Conservation (phyloP, 1,284 basidiomycete species). For the Ustilago sp. region DNA sequence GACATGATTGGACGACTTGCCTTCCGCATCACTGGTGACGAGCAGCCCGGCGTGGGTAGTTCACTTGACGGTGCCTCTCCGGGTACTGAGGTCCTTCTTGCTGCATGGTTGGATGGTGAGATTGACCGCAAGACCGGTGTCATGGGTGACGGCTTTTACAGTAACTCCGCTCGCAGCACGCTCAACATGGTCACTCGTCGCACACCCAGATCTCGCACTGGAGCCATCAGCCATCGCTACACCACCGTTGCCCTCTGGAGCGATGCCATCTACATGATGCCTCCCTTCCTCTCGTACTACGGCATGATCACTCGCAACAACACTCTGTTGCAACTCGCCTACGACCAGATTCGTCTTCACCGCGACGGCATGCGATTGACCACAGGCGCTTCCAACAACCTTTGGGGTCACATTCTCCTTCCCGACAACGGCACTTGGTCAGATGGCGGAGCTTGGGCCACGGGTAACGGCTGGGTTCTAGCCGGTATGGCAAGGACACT, state of each 20-base stretch:
- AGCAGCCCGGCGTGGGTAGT: constrained; percentile 46
- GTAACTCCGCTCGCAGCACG: constrained; percentile 78
- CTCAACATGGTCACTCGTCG: constrained; percentile 77
- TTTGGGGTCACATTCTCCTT: constrained; percentile 63
- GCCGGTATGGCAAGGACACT: constrained; percentile 86
- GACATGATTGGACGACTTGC: constrained; percentile 61
- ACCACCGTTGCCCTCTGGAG: constrained; percentile 61
- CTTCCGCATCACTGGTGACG: constrained; percentile 63
- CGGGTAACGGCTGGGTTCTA: constrained; percentile 86
- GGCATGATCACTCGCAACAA: constrained; percentile 79
- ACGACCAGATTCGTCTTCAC: constrained; percentile 83
- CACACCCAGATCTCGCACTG: constrained; percentile 73
- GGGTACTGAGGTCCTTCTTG: constrained; percentile 61
- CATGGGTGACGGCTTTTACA: constrained; percentile 71
- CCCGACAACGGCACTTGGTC: constrained; percentile 42
- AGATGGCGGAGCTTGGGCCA: constrained; percentile 74
- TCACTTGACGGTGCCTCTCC: constrained; percentile 63
- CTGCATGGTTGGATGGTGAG: constrained; percentile 58
- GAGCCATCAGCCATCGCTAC: constrained; percentile 70
- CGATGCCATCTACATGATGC: constrained; percentile 81
- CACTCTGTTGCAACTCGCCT: constrained; percentile 78
- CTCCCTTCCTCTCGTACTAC: constrained; percentile 91
- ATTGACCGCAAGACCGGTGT: constrained; percentile 48
- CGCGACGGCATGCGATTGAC: constrained; percentile 74
- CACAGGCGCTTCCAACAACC: constrained; percentile 71